phyloP scores from a whole-genome alignment of 139 green algal genomes.

The Chlorella sp. region DNA sequence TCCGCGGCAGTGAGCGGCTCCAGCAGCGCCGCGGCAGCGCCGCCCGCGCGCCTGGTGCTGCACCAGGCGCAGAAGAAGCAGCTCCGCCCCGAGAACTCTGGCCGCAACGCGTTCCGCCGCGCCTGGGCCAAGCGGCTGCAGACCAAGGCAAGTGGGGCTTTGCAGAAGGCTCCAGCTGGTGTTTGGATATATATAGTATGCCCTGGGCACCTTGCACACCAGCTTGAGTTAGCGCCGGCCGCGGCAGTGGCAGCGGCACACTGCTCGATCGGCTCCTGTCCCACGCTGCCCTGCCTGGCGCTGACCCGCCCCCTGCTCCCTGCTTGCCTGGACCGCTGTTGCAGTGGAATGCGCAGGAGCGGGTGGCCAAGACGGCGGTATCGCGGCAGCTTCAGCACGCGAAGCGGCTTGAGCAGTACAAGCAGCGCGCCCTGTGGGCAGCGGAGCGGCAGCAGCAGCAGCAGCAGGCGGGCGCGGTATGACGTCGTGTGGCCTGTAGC shows the following conservation, averaged over 20 bases:
- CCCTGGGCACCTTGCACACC: background rate
- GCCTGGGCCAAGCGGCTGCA: constrained; percentile 27
- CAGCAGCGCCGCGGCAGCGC: background rate
- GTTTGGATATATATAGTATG: background rate
- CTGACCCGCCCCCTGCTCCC: background rate
- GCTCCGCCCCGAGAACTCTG: constrained; percentile 21
- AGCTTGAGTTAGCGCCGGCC: too few relatives aligned
- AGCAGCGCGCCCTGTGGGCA: constrained; percentile 1
- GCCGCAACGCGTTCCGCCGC: constrained; percentile 21
- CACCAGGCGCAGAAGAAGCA: background rate
- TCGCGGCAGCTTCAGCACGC: background rate
- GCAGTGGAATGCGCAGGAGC: constrained; percentile 22
- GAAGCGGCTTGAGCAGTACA: constrained; percentile 7
- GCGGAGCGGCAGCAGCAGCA: background rate
- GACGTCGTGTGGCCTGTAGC: background rate
- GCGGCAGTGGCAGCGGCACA: background rate
- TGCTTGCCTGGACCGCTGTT: background rate
- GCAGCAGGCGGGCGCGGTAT: background rate
- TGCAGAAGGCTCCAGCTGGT: background rate
- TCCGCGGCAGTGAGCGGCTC: background rate
- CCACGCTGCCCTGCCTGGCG: background rate
- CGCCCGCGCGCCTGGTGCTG: background rate
- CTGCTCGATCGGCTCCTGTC: too few relatives aligned
- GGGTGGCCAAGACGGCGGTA: background rate
- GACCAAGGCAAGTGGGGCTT: constrained; percentile 8